Evolutionary conservation across 108 stramenopile species (phyloP).

Genomic region (Bacterosira constricta): DNA sequence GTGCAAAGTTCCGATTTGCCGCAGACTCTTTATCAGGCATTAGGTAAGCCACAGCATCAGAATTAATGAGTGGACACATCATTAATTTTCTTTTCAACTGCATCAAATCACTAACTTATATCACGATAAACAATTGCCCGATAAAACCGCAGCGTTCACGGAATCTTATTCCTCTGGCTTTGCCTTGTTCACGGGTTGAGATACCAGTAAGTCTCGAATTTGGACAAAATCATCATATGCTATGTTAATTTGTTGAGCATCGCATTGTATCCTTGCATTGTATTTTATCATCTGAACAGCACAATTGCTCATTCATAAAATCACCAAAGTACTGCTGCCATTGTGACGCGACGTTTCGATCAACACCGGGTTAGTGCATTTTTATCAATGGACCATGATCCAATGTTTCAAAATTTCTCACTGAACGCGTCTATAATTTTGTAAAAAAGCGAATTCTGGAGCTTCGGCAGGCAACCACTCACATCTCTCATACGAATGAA

Average conservation of each 20-base stretch:
- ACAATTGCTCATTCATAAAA: neutral
- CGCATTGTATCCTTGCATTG: slow-evolving; percentile 5
- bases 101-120: too few relatives aligned
- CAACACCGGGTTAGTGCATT: too few relatives aligned
- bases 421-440: too few relatives aligned
- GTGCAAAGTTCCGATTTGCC: slow-evolving; percentile 42
- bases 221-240: too few relatives aligned
- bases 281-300: neutral
- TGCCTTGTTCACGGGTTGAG: slow-evolving; percentile 78
- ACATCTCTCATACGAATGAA: slow-evolving; percentile 44
- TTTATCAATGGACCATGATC: too few relatives aligned
- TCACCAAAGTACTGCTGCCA: slow-evolving; percentile 55
- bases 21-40: slow-evolving; percentile 70
- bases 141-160: too few relatives aligned
- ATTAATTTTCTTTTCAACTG: too few relatives aligned
- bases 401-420: too few relatives aligned
- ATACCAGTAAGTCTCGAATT: slow-evolving; percentile 57
- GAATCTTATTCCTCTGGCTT: slow-evolving; percentile 72
- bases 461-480: slow-evolving; percentile 59
- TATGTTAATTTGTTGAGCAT: too few relatives aligned
- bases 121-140: too few relatives aligned
- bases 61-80: too few relatives aligned
- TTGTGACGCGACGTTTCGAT: slow-evolving; percentile 57
- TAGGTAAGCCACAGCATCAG: too few relatives aligned
- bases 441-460: slow-evolving; percentile 63